Conservation (phyloP, 306 rosid species). For the Cicer arietinum region DNA sequence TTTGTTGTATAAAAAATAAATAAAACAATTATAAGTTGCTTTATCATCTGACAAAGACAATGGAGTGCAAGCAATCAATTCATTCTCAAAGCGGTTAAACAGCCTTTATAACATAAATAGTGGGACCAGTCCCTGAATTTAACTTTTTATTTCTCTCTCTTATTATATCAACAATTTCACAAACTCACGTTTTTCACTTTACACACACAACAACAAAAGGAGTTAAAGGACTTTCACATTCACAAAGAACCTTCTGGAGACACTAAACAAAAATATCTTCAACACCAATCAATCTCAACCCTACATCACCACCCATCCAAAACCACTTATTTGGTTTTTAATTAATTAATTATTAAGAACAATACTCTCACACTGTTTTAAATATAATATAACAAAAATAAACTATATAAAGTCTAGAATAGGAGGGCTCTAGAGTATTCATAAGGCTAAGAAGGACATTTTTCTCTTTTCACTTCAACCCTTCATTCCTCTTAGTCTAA, state of each 20-base stretch:
- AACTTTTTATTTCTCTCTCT: background rate
- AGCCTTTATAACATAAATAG: slow-evolving; percentile 10
- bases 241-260: slow-evolving; percentile 88
- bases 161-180: slow-evolving; percentile 13
- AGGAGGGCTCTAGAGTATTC: slow-evolving; percentile 66
- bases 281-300: slow-evolving; percentile 64
- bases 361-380: background rate
- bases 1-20: too few relatives aligned
- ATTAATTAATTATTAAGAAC: slow-evolving; percentile 6
- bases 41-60: slow-evolving; percentile 40
- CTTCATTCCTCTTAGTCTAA: slow-evolving; percentile 43
- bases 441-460: slow-evolving; percentile 15
- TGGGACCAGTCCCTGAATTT: slow-evolving; percentile 21
- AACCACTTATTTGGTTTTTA: slow-evolving; percentile 16
- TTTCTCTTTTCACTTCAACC: slow-evolving; percentile 7
- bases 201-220: slow-evolving; percentile 7
- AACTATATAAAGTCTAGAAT: slow-evolving; percentile 49
- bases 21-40: background rate
- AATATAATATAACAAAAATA: background rate
- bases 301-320: slow-evolving; percentile 37
- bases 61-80: slow-evolving; percentile 32
- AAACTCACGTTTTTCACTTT: background rate
- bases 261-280: slow-evolving; percentile 69
- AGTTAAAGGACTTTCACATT: slow-evolving; percentile 42
- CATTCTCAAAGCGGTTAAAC: slow-evolving; percentile 40